phyloP scores from a whole-genome alignment of 2,329 filamentous ascomycete species.

The Teratosphaeria epicoccoides region DNA sequence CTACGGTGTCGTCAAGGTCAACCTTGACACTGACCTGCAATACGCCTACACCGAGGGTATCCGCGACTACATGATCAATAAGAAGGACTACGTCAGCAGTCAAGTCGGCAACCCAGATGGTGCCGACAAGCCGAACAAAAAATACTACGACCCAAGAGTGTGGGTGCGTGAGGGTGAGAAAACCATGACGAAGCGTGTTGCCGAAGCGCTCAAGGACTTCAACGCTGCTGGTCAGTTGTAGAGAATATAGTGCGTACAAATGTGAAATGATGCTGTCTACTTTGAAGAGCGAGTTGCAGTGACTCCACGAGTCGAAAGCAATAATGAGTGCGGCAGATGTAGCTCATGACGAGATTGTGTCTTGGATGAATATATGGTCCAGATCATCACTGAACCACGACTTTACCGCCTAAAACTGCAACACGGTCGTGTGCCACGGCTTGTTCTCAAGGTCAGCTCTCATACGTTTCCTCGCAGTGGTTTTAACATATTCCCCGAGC shows the following conservation, averaged over 20 bases:
- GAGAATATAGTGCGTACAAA: background rate
- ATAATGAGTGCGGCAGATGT: background rate
- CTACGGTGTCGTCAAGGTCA: conserved; percentile 98
- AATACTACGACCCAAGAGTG: conserved; percentile 66
- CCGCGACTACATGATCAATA: conserved; percentile 85
- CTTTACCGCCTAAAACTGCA: no score
- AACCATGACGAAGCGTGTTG: conserved; percentile 77
- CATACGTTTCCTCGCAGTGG: no score
- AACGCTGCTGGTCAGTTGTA: conserved; percentile 72
- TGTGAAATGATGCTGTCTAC: background rate
- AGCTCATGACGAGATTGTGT: background rate
- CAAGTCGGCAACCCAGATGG: conserved; percentile 93
- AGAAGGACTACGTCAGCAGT: conserved; percentile 85
- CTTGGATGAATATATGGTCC: background rate
- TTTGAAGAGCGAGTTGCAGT: background rate
- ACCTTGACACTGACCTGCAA: conserved; percentile 96
- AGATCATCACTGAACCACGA: background rate
- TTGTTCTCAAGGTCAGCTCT: no score
- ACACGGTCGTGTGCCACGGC: no score
- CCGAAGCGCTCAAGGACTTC: conserved; percentile 81
- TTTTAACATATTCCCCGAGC: no score
- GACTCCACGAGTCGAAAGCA: background rate
- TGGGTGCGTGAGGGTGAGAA: conserved; percentile 97
- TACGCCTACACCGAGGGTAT: conserved; percentile 87
- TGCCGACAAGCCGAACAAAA: conserved; percentile 98